Evolutionary conservation across 2,329 filamentous ascomycete species (phyloP).

Genomic region (Xylaria sp.): DNA sequence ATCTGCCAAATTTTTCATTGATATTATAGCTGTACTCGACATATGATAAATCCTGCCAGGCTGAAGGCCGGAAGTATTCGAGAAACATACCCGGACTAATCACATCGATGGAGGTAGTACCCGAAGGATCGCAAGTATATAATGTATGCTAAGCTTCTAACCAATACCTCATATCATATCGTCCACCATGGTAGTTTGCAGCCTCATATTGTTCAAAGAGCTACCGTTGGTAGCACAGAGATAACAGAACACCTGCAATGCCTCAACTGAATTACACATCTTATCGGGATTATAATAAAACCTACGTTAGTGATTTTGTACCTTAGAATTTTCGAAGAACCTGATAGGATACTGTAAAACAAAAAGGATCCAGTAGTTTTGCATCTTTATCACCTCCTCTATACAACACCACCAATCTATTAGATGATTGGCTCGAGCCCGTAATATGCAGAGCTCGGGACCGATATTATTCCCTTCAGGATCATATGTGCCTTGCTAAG

Average conservation of each 20-base stretch:
- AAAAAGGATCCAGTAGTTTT: background rate
- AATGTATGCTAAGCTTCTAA: background rate
- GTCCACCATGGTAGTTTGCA: background rate
- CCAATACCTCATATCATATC: background rate
- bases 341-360: background rate
- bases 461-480: background rate
- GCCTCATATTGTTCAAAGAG: background rate
- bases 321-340: background rate
- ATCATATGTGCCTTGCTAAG: background rate
- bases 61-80: conserved; percentile 1
- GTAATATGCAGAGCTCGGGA: background rate
- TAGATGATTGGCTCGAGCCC: background rate
- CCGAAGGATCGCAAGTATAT: background rate
- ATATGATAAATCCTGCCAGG: background rate
- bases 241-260: too few relatives aligned
- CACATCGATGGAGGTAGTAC: background rate
- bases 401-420: background rate
- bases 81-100: background rate
- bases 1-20: background rate
- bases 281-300: background rate
- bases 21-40: background rate
- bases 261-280: background rate
- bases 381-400: background rate
- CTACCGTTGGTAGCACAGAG: background rate
- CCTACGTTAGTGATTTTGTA: background rate